Evolutionary conservation across 2,329 filamentous ascomycete species (phyloP).

Genomic region (Cytospora chrysosperma): DNA sequence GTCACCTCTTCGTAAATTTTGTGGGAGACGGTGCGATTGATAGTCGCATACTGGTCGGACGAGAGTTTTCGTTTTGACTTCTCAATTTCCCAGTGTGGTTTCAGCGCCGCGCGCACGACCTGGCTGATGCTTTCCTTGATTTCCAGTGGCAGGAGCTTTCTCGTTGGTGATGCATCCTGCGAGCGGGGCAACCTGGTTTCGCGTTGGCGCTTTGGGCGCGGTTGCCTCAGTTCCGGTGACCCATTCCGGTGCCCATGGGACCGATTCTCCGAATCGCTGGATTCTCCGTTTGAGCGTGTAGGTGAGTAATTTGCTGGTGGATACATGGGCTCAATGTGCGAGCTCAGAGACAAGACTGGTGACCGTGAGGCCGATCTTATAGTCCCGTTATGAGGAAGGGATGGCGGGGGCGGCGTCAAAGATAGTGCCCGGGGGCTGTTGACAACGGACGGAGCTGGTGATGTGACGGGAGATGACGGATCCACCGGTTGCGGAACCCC

Average conservation of each 20-base stretch:
- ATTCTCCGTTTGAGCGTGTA: slow-evolving; percentile 45
- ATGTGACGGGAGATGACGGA: slow-evolving; percentile 45
- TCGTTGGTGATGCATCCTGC: slow-evolving; percentile 67
- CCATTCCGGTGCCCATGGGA: slow-evolving; percentile 10
- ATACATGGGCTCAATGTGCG: slow-evolving; percentile 70
- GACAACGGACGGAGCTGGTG: slow-evolving; percentile 63
- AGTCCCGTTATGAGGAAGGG: slow-evolving; percentile 40
- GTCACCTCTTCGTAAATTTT: slow-evolving; percentile 75
- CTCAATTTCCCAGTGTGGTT: slow-evolving; percentile 64
- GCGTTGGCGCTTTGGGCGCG: slow-evolving; percentile 49
- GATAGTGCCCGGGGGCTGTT: slow-evolving; percentile 68
- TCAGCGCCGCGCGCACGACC: slow-evolving; percentile 80
- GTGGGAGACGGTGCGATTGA: slow-evolving; percentile 86
- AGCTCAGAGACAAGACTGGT: slow-evolving; percentile 65
- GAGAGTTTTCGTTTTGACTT: slow-evolving; percentile 69
- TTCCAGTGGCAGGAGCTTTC: slow-evolving; percentile 67
- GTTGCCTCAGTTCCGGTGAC: slow-evolving; percentile 51
- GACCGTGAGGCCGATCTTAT: slow-evolving; percentile 56
- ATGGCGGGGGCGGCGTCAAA: slow-evolving; percentile 64
- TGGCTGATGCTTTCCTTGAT: slow-evolving; percentile 86
- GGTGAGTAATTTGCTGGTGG: slow-evolving; percentile 75
- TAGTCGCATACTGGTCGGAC: slow-evolving; percentile 86
- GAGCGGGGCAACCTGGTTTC: slow-evolving; percentile 47
- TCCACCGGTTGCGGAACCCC: slow-evolving; percentile 34
- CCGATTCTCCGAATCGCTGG: slow-evolving; percentile 45